phyloP scores from a whole-genome alignment of 2,329 filamentous ascomycete genomes.

The Plenodomus biglobosus region DNA sequence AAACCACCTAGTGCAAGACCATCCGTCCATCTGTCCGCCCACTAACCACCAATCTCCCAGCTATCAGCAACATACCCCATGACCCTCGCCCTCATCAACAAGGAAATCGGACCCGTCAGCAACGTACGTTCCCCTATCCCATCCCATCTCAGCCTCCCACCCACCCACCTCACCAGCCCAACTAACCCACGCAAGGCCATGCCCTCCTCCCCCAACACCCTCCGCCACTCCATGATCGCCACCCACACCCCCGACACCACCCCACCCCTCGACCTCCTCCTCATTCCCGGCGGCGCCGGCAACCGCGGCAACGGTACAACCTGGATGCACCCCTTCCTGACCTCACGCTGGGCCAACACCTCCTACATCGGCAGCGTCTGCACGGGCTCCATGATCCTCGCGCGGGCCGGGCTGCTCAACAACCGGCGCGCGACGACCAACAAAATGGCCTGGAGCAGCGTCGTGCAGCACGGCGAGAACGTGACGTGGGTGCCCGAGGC shows the following conservation, averaged over 20 bases:
- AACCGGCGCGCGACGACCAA: constrained; percentile 64
- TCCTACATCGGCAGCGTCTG: constrained; percentile 63
- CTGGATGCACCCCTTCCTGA: constrained; percentile 51
- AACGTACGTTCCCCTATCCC: too few relatives aligned
- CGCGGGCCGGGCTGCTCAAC: constrained; percentile 60
- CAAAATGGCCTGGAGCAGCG: constrained; percentile 54
- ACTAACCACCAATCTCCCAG: too few relatives aligned
- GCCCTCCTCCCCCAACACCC: constrained; percentile 26
- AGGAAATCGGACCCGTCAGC: too few relatives aligned
- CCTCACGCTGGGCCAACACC: constrained; percentile 48
- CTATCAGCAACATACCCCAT: too few relatives aligned
- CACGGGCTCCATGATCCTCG: constrained; percentile 60
- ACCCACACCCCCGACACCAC: constrained; percentile 56
- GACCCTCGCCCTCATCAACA: too few relatives aligned
- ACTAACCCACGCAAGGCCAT: too few relatives aligned
- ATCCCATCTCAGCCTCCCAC: too few relatives aligned
- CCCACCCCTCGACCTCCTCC: constrained; percentile 58
- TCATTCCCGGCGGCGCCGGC: constrained; percentile 64
- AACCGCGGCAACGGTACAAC: constrained; percentile 28
- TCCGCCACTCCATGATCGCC: constrained; percentile 26
- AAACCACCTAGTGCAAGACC: too few relatives aligned
- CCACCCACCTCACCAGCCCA: too few relatives aligned
- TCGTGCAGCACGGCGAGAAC: constrained; percentile 46
- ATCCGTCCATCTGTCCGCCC: too few relatives aligned
- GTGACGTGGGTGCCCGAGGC: constrained; percentile 63